Evolutionary conservation across 2,329 filamentous ascomycete species (phyloP), one percentile per base, ranked within the genome.

Genomic region (Colletotrichum agaves): DNA sequence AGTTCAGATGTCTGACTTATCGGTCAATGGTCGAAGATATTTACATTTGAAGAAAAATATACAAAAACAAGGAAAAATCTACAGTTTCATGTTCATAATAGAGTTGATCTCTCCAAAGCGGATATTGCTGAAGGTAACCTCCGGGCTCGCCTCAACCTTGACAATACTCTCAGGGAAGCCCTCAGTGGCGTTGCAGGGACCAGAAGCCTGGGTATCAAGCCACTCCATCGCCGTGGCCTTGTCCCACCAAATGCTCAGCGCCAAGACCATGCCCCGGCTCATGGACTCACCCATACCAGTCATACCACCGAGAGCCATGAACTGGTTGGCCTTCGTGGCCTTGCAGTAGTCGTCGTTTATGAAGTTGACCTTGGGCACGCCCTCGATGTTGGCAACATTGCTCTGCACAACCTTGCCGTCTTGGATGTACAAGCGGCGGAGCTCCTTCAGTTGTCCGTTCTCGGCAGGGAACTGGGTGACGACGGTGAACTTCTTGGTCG

Each of bases 181-280:
- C 74, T 87, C 84, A 0, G 82, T 85, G 0, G 78, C 78, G 69
- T 80, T 83, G 74, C 88, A 90, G 27, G 86, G 87, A 0, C 87
- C 87, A 3, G 82, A 76, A 78, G 6, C 81, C 78, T 58, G 79
- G 76, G 71, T 23, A 2, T 89, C 86, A 10, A 89, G 79, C 87
- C 87, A 89, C 47, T 83, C 80, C 87, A 89, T 88, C 68, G 81
- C 84, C 47, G 80, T 80, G 12, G 79, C 73, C 12, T 81, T 78
- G 67, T 87, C 85, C 77, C 85, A 85, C 86, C 86, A 88, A 69
- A 89, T 81, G 73, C 81, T 82, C 70, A 88, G 80, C 12, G 82
- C 80, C 27, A 87, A 77, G 2, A 86, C 85, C 85, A 87, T 87
- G 52, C 82, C 84, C 13, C 83, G 78, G 21, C 72, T 75, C 62